Percentiles rank a stretch among this genome's conserved stretches.
Conservation (phyloP, 2,329 filamentous ascomycete species). For the Colletotrichum scovillei region DNA sequence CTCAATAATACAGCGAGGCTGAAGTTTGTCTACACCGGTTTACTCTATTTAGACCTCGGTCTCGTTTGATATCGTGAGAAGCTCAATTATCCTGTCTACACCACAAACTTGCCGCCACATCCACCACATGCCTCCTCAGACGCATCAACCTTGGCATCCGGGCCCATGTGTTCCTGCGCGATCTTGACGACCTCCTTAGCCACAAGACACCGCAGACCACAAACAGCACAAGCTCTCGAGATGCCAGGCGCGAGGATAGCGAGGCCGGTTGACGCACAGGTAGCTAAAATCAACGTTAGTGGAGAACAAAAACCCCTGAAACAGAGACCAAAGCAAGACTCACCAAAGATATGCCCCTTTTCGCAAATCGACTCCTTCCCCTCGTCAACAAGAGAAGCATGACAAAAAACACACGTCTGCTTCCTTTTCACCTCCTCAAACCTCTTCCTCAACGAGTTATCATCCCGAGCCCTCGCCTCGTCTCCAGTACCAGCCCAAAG, state of each 20-base stretch:
- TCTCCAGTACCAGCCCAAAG: slow-evolving; percentile 33
- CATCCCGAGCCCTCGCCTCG: not conserved
- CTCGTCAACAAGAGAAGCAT: slow-evolving; percentile 45
- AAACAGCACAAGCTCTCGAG: slow-evolving; percentile 66
- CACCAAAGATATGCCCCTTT: slow-evolving; percentile 54
- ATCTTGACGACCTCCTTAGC: slow-evolving; percentile 52
- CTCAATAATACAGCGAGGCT: not conserved
- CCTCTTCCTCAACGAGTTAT: slow-evolving; percentile 51
- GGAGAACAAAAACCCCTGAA: not conserved
- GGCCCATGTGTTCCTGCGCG: slow-evolving; percentile 44
- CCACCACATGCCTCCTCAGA: slow-evolving; percentile 51
- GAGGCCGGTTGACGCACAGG: slow-evolving; percentile 64
- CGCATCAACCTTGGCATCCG: slow-evolving; percentile 43
- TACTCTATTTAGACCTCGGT: too few relatives aligned
- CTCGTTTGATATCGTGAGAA: not conserved
- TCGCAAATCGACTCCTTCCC: slow-evolving; percentile 51
- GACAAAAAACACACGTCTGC: slow-evolving; percentile 62
- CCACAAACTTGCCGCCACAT: slow-evolving; percentile 56
- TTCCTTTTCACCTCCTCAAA: slow-evolving; percentile 49
- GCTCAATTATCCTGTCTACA: slow-evolving; percentile 37
- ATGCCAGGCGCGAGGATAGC: slow-evolving; percentile 65
- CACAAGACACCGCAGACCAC: slow-evolving; percentile 62
- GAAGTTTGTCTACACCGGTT: not conserved
- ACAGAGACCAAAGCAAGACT: slow-evolving; percentile 27
- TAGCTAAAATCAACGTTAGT: slow-evolving; percentile 48